These are phyloP conservation scores for Scortechinia acanthostroma DNA, from an alignment of 2,329 filamentous ascomycete species.

Conservation along the genomic window DNA sequence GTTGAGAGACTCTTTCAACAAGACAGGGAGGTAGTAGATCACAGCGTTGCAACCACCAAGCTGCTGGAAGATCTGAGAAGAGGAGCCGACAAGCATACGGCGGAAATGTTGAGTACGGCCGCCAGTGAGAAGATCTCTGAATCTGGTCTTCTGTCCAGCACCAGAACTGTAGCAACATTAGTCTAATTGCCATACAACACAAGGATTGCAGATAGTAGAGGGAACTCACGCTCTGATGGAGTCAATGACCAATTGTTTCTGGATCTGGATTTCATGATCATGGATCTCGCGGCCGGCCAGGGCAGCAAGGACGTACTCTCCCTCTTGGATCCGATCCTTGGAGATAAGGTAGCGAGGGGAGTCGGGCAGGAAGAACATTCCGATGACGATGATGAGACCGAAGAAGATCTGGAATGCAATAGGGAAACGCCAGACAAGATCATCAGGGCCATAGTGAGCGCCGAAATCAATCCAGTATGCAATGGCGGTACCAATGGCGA, in stretches of 20 bases:
- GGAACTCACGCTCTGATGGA: slow-evolving; percentile 31
- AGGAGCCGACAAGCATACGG: slow-evolving; percentile 52
- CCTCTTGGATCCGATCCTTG: background rate
- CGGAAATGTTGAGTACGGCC: slow-evolving; percentile 62
- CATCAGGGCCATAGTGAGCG: slow-evolving; percentile 8
- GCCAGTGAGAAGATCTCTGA: slow-evolving; percentile 45
- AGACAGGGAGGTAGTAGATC: slow-evolving; percentile 53
- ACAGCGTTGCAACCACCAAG: slow-evolving; percentile 50
- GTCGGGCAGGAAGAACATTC: slow-evolving; percentile 13
- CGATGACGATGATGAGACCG: slow-evolving; percentile 14
- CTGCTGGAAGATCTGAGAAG: slow-evolving; percentile 56
- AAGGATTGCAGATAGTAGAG: slow-evolving; percentile 3
- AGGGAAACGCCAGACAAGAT: slow-evolving; percentile 23
- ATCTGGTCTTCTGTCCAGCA: slow-evolving; percentile 35
- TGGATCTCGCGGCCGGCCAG: slow-evolving; percentile 16
- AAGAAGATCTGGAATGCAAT: slow-evolving; percentile 23
- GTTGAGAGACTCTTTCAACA: slow-evolving; percentile 37
- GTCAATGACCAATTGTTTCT: slow-evolving; percentile 42
- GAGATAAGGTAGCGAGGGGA: slow-evolving; percentile 1
- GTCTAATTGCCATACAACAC: slow-evolving; percentile 9
- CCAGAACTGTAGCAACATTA: slow-evolving; percentile 26
- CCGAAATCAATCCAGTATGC: slow-evolving; percentile 33
- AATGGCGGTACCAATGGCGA: slow-evolving; percentile 31
- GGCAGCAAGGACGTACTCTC: background rate
- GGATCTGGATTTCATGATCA: slow-evolving; percentile 36